Conservation (phyloP, 1,284 basidiomycete species). For the Ceratobasidium sp. region DNA sequence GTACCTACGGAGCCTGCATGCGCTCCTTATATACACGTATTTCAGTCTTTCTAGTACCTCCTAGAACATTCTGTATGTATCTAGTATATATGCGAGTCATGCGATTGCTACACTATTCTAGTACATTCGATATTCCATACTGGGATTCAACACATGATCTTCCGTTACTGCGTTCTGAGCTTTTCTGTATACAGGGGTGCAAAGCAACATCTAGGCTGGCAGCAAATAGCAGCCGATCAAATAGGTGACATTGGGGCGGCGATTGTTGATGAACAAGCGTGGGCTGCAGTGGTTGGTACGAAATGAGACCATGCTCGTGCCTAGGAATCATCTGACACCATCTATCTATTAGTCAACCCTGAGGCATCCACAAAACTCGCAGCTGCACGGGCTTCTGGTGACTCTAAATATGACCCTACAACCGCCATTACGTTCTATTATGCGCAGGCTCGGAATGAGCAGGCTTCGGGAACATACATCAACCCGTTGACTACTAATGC, state of each 20-base stretch:
- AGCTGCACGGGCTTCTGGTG: constrained; percentile 49
- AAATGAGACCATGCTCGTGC: background rate
- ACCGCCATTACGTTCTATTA: constrained; percentile 52
- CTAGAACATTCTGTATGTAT: too few relatives aligned
- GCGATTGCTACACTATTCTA: too few relatives aligned
- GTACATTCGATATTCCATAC: too few relatives aligned
- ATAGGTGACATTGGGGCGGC: constrained; percentile 47
- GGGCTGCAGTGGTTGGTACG: constrained; percentile 52
- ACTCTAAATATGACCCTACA: constrained; percentile 49
- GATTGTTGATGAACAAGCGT: constrained; percentile 50
- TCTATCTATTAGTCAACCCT: constrained; percentile 51
- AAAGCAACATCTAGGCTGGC: constrained; percentile 49
- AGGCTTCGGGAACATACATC: constrained; percentile 36
- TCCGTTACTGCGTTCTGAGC: too few relatives aligned
- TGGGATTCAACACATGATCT: too few relatives aligned
- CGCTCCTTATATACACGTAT: too few relatives aligned
- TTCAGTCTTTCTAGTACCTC: too few relatives aligned
- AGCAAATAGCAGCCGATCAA: constrained; percentile 44
- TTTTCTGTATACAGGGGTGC: background rate
- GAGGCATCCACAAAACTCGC: constrained; percentile 48
- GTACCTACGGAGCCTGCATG: too few relatives aligned
- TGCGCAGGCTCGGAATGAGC: constrained; percentile 39
- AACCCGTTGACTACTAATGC: constrained; percentile 34
- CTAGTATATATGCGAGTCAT: too few relatives aligned
- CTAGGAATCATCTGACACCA: too few relatives aligned